Base-by-base conservation (phyloP, 148 eudicot species). In the Nepenthes mirabilis region DNA sequence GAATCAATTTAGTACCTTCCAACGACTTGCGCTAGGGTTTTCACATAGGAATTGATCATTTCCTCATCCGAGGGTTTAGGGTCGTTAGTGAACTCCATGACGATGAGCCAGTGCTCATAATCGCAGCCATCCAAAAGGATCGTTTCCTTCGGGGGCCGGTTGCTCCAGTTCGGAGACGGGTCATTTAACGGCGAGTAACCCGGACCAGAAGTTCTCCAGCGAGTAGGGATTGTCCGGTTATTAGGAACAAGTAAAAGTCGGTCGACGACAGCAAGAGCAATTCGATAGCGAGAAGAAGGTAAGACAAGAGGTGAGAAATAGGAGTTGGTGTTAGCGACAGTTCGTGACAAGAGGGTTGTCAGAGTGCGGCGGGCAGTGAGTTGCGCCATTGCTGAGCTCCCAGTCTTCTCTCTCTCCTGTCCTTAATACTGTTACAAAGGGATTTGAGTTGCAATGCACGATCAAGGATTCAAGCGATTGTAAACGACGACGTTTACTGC, bases 91-190 rank as follows among this genome's bases (percentile, higher is more conserved):
- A 73, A 77, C 71, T 73, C 77, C 80, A 77, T 72, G 36, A 77
- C 77, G 36, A 77, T 70, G 34, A 77, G 74, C 80, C 80, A 77
- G 52, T 77, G 77, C 37, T 77, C 74, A 40, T 65, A 77, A 66
- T 77, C 80, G 37, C 80, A 77, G 1, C 97, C 97, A 36, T 91
- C 97, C 34, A 91, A 71, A 6, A 87, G 63, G 1, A 87, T 87
- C 37, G 97, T 85, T 75, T 83, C 95, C 50, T 79, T 87, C 7
- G 97, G 97, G 0, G 97, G 95, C 0, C 95, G 80, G 73, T 91
- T 91, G 64, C 78, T 84, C 93, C 95, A 91, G 76, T 91, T 91
- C 9, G 97, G 93, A 0, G 91, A 76, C 59, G 95, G 89, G 72
- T 91, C 95, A 65, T 85, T 87, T 23, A 90, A 69, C 0, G 97